Evolutionary conservation across 129 eudicot genomes (phyloP).

Genomic region (Centaurea solstitialis): DNA sequence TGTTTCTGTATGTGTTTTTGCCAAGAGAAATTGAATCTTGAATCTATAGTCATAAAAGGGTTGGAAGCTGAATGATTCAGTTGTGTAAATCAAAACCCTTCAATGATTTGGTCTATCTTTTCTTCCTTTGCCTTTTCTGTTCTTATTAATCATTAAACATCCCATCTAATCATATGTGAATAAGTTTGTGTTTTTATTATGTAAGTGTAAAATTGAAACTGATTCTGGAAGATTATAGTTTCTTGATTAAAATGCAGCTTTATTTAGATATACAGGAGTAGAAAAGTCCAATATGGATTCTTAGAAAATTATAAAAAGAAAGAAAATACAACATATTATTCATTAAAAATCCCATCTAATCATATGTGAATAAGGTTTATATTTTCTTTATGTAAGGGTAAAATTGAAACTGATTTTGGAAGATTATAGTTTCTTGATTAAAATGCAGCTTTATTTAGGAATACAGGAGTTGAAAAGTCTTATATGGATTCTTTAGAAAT

Average conservation of each 20-base stretch:
- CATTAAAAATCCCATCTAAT: neutral
- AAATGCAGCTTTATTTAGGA: slow-evolving; percentile 3
- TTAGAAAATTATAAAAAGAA: neutral
- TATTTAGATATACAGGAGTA: neutral
- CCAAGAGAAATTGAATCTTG: slow-evolving; percentile 6
- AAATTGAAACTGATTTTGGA: neutral
- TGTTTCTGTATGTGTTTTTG: neutral
- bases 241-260: slow-evolving; percentile 2
- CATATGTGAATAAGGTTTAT: neutral
- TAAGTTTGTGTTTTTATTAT: neutral
- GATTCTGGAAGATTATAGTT: slow-evolving; percentile 1
- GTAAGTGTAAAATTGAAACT: neutral
- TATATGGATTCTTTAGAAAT: neutral
- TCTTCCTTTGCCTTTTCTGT: neutral
- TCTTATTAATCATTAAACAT: neutral
- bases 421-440: neutral
- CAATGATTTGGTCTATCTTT: neutral
- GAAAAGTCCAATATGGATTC: neutral
- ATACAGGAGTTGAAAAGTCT: neutral
- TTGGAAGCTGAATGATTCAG: neutral
- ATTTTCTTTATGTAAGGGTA: neutral
- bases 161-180: neutral
- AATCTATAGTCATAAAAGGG: neutral
- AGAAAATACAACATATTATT: neutral
- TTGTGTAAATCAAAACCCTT: neutral